phyloP scores from a whole-genome alignment of 1,284 basidiomycete genomes.

The Cryptococcus maquisensis region DNA sequence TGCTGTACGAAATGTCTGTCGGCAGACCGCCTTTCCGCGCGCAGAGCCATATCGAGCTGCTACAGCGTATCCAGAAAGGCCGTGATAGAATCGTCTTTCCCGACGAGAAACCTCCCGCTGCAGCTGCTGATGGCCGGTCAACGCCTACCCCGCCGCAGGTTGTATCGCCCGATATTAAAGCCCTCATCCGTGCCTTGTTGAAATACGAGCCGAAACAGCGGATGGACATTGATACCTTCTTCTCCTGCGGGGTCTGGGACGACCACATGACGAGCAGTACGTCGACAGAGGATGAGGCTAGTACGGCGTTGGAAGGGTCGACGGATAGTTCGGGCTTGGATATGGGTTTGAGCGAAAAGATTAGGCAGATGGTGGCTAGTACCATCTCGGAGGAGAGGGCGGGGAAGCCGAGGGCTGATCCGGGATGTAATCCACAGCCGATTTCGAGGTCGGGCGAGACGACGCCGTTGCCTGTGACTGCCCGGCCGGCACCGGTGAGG shows the following conservation, averaged over 20 bases:
- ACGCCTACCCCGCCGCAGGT: conserved; percentile 37
- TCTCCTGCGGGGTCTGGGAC: conserved; percentile 72
- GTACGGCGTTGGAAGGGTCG: conserved; percentile 33
- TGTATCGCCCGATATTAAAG: conserved; percentile 82
- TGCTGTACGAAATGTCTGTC: conserved; percentile 91
- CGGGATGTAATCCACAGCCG: conserved; percentile 29
- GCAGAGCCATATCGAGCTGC: conserved; percentile 89
- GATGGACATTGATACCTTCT: conserved; percentile 89
- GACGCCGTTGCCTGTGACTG: too few relatives aligned
- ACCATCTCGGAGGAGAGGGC: conserved; percentile 15
- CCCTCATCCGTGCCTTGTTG: conserved; percentile 74
- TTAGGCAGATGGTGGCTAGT: conserved; percentile 24
- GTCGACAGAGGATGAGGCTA: conserved; percentile 32
- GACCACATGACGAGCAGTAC: conserved; percentile 62
- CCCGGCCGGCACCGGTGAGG: conserved; percentile 11
- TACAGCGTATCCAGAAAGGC: conserved; percentile 86
- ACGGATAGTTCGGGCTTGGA: conserved; percentile 33
- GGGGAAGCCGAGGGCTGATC: conserved; percentile 26
- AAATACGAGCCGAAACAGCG: conserved; percentile 81
- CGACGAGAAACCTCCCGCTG: conserved; percentile 60
- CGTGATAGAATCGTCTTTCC: conserved; percentile 76
- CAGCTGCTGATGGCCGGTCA: conserved; percentile 8
- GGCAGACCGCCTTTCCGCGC: conserved; percentile 93
- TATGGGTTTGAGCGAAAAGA: conserved; percentile 15
- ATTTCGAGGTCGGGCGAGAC: conserved; percentile 7